Percentiles rank a stretch among this genome's conserved stretches.
Conservation (phyloP, 2,329 filamentous ascomycete species). For the Zasmidium cellare region DNA sequence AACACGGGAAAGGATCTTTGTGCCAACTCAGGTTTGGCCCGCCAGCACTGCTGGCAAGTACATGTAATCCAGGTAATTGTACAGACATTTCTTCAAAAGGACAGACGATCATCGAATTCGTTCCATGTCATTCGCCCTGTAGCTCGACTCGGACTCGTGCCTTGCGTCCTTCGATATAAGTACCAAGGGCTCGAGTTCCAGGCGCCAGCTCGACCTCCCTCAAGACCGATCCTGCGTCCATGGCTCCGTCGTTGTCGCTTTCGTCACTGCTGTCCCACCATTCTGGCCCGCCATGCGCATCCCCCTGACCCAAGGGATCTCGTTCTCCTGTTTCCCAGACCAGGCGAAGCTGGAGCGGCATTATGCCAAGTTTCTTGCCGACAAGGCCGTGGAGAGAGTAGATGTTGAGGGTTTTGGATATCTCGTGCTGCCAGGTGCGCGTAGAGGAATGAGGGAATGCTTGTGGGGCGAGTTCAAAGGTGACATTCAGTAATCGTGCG, state of each 20-base stretch:
- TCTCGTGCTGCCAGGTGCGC: slow-evolving; percentile 39
- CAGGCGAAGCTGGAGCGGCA: slow-evolving; percentile 65
- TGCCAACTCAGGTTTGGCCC: no score
- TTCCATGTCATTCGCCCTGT: not conserved
- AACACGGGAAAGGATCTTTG: no score
- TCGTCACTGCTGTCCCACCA: slow-evolving; percentile 45
- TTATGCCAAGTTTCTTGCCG: slow-evolving; percentile 65
- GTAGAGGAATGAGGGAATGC: slow-evolving; percentile 7
- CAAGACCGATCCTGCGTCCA: slow-evolving; percentile 59
- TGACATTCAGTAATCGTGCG: slow-evolving; percentile 67
- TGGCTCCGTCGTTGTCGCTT: slow-evolving; percentile 35
- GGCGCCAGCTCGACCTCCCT: slow-evolving; percentile 78
- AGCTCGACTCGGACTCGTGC: slow-evolving; percentile 64
- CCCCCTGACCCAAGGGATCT: slow-evolving; percentile 70
- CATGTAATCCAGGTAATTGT: no score
- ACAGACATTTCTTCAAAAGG: no score
- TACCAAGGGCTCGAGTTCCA: slow-evolving; percentile 78
- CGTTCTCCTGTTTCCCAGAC: slow-evolving; percentile 90
- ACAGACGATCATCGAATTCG: no score
- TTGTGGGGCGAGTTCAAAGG: slow-evolving; percentile 54
- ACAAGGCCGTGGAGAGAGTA: slow-evolving; percentile 81
- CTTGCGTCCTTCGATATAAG: slow-evolving; percentile 74
- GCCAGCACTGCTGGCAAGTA: no score
- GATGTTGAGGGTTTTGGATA: slow-evolving; percentile 76
- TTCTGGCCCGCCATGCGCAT: slow-evolving; percentile 39